Conservation (phyloP, 2,329 filamentous ascomycete species). For the Paramyrothecium roridum region DNA sequence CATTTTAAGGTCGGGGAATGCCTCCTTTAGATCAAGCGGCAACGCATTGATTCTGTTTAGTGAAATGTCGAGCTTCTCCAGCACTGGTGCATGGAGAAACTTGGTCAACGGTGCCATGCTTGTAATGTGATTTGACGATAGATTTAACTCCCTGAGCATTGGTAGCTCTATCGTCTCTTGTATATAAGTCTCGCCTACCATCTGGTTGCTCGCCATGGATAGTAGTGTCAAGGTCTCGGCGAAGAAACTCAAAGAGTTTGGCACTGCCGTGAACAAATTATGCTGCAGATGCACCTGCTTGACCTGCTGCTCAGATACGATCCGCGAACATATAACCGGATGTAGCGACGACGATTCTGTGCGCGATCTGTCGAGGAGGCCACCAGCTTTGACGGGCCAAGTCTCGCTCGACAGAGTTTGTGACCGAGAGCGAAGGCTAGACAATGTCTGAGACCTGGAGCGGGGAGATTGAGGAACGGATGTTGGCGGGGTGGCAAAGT, state of each 20-base stretch:
- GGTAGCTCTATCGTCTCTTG: constrained; percentile 66
- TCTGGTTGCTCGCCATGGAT: constrained; percentile 72
- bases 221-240: constrained; percentile 67
- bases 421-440: constrained; percentile 40
- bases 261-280: constrained; percentile 71
- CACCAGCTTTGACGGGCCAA: constrained; percentile 57
- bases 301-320: constrained; percentile 31
- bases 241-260: constrained; percentile 68
- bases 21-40: constrained; percentile 57
- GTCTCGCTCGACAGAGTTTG: constrained; percentile 42
- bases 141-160: constrained; percentile 71
- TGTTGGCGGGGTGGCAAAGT: constrained; percentile 57
- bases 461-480: constrained; percentile 47
- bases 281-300: constrained; percentile 67
- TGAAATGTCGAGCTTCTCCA: constrained; percentile 77
- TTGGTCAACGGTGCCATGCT: constrained; percentile 63
- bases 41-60: constrained; percentile 76
- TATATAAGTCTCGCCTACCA: constrained; percentile 64
- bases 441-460: constrained; percentile 44
- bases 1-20: constrained; percentile 68
- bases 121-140: constrained; percentile 71
- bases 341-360: constrained; percentile 61
- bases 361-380: constrained; percentile 67
- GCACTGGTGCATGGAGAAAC: constrained; percentile 67
- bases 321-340: not conserved